Conservation (phyloP, 1,284 basidiomycete species). For the Pseudozyma sp. region DNA sequence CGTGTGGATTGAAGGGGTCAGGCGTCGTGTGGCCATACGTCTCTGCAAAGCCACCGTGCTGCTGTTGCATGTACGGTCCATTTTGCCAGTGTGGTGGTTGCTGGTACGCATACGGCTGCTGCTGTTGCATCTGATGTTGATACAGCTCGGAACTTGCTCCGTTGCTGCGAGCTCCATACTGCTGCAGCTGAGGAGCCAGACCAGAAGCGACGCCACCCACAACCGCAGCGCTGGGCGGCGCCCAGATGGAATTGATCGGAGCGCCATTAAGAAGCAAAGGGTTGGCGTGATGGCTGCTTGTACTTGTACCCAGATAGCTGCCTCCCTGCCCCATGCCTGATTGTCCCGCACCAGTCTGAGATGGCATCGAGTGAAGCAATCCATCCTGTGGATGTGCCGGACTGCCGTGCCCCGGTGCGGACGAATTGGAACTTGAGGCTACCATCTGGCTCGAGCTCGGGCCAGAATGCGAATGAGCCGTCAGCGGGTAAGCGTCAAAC, state of each 20-base stretch:
- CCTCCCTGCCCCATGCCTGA: background rate
- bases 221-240: slow-evolving; percentile 27
- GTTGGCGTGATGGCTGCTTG: slow-evolving; percentile 7
- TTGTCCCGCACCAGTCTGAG: slow-evolving; percentile 1
- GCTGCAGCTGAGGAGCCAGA: slow-evolving; percentile 21
- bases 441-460: slow-evolving; percentile 9
- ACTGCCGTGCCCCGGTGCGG: slow-evolving; percentile 5
- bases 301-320: background rate
- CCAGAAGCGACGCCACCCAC: slow-evolving; percentile 2
- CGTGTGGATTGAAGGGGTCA: slow-evolving; percentile 42
- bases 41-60: slow-evolving; percentile 8
- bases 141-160: slow-evolving; percentile 12
- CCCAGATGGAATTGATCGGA: slow-evolving; percentile 50
- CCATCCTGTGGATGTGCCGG: slow-evolving; percentile 36
- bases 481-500: slow-evolving; percentile 25
- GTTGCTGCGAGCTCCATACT: slow-evolving; percentile 12
- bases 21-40: slow-evolving; percentile 35
- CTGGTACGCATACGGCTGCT: slow-evolving; percentile 13
- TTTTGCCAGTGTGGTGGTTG: slow-evolving; percentile 19
- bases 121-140: slow-evolving; percentile 16
- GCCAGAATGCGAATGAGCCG: slow-evolving; percentile 1
- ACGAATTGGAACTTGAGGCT: slow-evolving; percentile 10
- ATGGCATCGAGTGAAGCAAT: slow-evolving; percentile 40
- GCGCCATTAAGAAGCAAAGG: slow-evolving; percentile 35
- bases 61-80: slow-evolving; percentile 16